Conservation (phyloP, 139 green algal species). For the Coelastrella sp. region DNA sequence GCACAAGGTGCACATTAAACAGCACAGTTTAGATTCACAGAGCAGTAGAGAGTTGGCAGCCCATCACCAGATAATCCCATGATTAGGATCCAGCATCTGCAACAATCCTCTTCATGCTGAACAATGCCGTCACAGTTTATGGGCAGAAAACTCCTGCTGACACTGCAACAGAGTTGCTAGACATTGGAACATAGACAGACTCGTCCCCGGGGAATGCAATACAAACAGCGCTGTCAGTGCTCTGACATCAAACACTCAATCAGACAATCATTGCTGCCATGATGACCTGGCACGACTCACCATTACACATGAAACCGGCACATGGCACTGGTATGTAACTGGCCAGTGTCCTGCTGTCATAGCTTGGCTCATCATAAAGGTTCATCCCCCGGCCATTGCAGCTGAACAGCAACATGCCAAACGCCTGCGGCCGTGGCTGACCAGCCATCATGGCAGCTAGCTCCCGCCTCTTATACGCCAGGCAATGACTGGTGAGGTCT, state of each 20-base stretch:
- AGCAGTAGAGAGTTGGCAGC: neutral
- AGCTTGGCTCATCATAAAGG: slow-evolving; percentile 61
- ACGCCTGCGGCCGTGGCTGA: slow-evolving; percentile 25
- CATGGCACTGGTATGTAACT: slow-evolving; percentile 64
- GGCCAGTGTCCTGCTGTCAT: slow-evolving; percentile 63
- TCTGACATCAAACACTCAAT: neutral
- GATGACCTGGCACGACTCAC: slow-evolving; percentile 24
- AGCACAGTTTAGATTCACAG: too few relatives aligned
- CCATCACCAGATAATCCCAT: neutral
- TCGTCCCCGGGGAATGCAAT: too few relatives aligned
- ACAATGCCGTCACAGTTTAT: too few relatives aligned
- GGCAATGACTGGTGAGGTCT: slow-evolving; percentile 61
- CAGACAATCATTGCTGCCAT: neutral
- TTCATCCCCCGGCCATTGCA: slow-evolving; percentile 70
- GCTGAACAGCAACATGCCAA: slow-evolving; percentile 73
- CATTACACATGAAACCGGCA: slow-evolving; percentile 73
- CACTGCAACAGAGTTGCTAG: too few relatives aligned
- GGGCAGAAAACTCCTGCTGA: too few relatives aligned
- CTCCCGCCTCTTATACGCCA: slow-evolving; percentile 63
- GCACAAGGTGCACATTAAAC: neutral
- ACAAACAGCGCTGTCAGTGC: neutral
- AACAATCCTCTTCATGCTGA: too few relatives aligned
- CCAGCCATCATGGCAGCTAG: slow-evolving; percentile 55
- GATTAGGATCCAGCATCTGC: too few relatives aligned
- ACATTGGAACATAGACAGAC: too few relatives aligned